Evolutionary conservation across 2,329 filamentous ascomycete genomes (phyloP).

Genomic region (Sclerotinia glacialis): DNA sequence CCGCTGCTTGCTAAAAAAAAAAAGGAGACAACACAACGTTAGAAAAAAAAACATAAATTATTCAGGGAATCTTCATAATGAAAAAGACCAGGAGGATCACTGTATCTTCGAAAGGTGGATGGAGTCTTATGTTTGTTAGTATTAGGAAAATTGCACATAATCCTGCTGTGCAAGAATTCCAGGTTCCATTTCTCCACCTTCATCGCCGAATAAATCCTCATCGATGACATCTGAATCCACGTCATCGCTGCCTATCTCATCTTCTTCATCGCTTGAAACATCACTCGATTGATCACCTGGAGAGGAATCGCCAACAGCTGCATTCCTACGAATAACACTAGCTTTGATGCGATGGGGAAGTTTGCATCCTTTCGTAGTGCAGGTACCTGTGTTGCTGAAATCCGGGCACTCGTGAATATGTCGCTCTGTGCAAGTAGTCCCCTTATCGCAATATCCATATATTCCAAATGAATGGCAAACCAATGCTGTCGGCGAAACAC

Average conservation of each 20-base stretch:
- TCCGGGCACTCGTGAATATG: constrained; percentile 94
- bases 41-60: background rate
- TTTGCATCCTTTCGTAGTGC: constrained; percentile 77
- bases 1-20: background rate
- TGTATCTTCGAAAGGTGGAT: background rate
- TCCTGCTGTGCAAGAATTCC: constrained; percentile 59
- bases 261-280: constrained; percentile 73
- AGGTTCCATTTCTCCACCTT: constrained; percentile 50
- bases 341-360: constrained; percentile 85
- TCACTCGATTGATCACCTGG: constrained; percentile 57
- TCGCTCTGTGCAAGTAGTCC: constrained; percentile 71
- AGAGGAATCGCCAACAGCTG: constrained; percentile 43
- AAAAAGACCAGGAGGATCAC: background rate
- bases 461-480: constrained; percentile 84
- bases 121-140: constrained; percentile 20
- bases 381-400: constrained; percentile 86
- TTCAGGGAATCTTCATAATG: background rate
- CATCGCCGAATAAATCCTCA: constrained; percentile 61
- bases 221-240: constrained; percentile 71
- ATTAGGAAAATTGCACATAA: constrained; percentile 52
- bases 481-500: constrained; percentile 70
- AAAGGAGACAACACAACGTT: background rate
- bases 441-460: constrained; percentile 85
- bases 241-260: constrained; percentile 69
- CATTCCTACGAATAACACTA: constrained; percentile 68